A percentile compares a stretch with the other conserved stretches of the same genome.
phyloP scores from a whole-genome alignment of 2,329 filamentous ascomycete genomes.

The Cladosporium cucumerinum region DNA sequence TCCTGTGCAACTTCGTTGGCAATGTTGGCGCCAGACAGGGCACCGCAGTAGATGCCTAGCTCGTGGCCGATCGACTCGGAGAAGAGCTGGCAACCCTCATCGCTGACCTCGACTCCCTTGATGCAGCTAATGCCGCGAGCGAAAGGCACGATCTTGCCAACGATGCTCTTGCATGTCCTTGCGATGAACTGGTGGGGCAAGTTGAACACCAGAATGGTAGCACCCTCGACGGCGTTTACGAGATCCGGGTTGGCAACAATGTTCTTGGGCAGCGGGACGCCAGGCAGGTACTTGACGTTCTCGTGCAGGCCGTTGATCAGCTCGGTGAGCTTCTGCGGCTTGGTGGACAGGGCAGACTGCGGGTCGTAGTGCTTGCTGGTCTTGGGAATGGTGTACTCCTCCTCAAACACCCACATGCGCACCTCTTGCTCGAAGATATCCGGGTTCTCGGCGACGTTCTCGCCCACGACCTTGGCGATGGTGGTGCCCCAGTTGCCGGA shows the following conservation, averaged over 20 bases:
- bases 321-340: constrained; percentile 79
- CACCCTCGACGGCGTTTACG: constrained; percentile 73
- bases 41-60: constrained; percentile 93
- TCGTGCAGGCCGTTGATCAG: constrained; percentile 92
- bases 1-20: constrained; percentile 90
- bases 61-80: constrained; percentile 90
- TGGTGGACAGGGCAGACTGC: constrained; percentile 54
- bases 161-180: constrained; percentile 77
- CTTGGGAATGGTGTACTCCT: constrained; percentile 72
- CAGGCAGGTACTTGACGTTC: constrained; percentile 97
- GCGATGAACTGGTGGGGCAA: constrained; percentile 93
- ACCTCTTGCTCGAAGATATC: constrained; percentile 83
- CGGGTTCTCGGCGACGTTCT: constrained; percentile 76
- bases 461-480: constrained; percentile 93
- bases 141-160: constrained; percentile 85
- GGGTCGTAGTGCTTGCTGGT: constrained; percentile 70
- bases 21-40: constrained; percentile 93
- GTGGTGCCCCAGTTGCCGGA: constrained; percentile 99
- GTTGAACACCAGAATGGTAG: constrained; percentile 93
- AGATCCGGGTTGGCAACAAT: constrained; percentile 80
- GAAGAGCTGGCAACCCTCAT: constrained; percentile 77
- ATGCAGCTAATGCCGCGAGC: constrained; percentile 95
- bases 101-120: constrained; percentile 92
- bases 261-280: constrained; percentile 77
- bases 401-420: constrained; percentile 99